Base-by-base conservation (phyloP, 345 rosid genomes). In the Reutealis trisperma region DNA sequence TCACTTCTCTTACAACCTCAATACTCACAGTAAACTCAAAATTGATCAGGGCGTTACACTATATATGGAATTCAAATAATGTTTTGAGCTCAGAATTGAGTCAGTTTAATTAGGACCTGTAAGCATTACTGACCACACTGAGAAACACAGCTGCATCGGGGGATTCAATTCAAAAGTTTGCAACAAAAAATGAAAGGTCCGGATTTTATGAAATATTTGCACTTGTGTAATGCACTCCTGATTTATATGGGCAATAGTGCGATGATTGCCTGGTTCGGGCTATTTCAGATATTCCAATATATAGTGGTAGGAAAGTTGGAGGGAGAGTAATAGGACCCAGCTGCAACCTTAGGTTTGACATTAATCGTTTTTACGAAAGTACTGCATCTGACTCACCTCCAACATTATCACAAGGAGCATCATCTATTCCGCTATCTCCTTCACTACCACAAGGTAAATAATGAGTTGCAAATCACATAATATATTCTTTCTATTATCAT, bases 211-310 rank as follows among this genome's bases (percentile, higher is more conserved):
- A 12, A 1, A 71, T 87, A 54, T 87, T 54, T 0, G 94, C 76
- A n/a, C 82, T 75, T 30, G 75, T 52, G 5, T 91, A 89, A 5
- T 87, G 94, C 62, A 81, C 82, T 10, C 88, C 90, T 2, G 87
- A 89, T 68, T 70, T 87, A 63, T 79, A 87, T 0, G 73, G 72
- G 22, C 13, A 27, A 12, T 72, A 83, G 16, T 87, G 89, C 64
- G 55, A 65, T 6, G 45, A 73, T 32, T 89, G 90, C 52, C 30
- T 66, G 7, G 52, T 2, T 8, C n/a, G 16, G 7, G 27, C 49
- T 15, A 7, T 34, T 3, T 12, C 3, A 1, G 42, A 44, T 15
- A 67, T 73, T 24, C 62, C 54, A 34, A 12, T 0, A 5, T 45
- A 37, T 13, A 19, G 72, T n/a, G 22, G 42, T 8, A 66, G 49